Evolutionary conservation across 148 eudicot genomes (phyloP).

Genomic region (Linanthus parryae): DNA sequence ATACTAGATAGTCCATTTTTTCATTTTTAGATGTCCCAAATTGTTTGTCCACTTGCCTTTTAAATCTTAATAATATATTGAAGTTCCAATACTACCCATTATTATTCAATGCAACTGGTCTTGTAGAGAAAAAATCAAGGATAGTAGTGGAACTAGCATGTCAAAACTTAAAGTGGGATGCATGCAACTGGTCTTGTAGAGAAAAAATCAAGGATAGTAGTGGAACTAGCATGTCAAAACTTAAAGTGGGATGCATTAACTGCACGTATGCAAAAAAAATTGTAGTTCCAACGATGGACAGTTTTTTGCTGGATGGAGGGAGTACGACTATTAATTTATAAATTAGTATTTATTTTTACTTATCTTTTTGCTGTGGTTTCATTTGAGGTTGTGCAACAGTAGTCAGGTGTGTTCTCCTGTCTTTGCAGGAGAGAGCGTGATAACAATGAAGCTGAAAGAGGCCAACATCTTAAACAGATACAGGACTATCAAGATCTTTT

Average conservation of each 20-base stretch:
- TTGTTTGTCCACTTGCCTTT: too few relatives aligned
- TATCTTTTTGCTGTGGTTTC: neutral
- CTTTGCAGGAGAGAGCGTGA: constrained; percentile 82
- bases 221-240: neutral
- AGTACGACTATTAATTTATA: neutral
- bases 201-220: too few relatives aligned
- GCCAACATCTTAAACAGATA: constrained; percentile 76
- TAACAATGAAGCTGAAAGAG: constrained; percentile 83
- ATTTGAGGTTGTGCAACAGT: neutral
- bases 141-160: too few relatives aligned
- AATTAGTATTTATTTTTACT: neutral
- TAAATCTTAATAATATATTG: too few relatives aligned
- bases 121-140: too few relatives aligned
- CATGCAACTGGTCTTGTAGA: too few relatives aligned
- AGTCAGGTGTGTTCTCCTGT: too few relatives aligned
- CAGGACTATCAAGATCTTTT: constrained; percentile 92
- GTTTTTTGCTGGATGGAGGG: neutral
- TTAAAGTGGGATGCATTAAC: neutral
- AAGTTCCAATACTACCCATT: too few relatives aligned
- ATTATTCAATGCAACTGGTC: too few relatives aligned
- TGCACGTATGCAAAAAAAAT: neutral
- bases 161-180: too few relatives aligned
- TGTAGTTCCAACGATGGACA: neutral
- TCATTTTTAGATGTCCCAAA: too few relatives aligned
- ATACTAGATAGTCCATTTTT: too few relatives aligned